phyloP scores from a whole-genome alignment of 352 stramenopile genomes.

The Phytopythium sindhum region DNA sequence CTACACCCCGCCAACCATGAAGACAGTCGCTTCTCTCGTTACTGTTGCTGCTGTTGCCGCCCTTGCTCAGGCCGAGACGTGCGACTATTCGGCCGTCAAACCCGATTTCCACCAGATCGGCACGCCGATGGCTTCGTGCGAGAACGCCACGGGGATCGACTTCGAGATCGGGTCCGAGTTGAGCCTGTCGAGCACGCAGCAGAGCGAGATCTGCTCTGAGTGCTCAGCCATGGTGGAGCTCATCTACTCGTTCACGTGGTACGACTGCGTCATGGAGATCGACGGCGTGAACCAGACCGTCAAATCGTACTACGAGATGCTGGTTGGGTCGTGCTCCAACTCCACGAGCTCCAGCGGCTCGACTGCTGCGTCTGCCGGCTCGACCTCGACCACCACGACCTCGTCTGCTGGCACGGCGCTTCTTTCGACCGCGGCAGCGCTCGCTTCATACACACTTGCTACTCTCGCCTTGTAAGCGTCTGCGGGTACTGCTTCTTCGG shows the following conservation, averaged over 20 bases:
- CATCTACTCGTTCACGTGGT: slow-evolving; percentile 10
- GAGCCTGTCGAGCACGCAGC: slow-evolving; percentile 9
- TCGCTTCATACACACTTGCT: not conserved
- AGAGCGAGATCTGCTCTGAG: slow-evolving; percentile 14
- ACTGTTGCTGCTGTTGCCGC: not conserved
- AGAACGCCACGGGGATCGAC: slow-evolving; percentile 14
- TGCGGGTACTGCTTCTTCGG: not conserved
- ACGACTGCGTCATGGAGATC: slow-evolving; percentile 16
- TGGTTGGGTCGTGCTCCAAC: slow-evolving; percentile 11
- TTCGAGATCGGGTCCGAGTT: slow-evolving; percentile 6
- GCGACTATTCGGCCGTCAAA: slow-evolving; percentile 12
- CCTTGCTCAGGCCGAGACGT: slow-evolving; percentile 1
- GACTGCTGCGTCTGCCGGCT: not conserved
- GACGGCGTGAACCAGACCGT: slow-evolving; percentile 16
- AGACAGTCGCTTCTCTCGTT: slow-evolving; percentile 1
- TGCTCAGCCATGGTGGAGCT: slow-evolving; percentile 13
- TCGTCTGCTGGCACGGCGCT: not conserved
- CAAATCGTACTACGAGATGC: slow-evolving; percentile 15
- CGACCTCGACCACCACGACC: slow-evolving; percentile 1
- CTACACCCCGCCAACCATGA: not conserved
- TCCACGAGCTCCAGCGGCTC: not conserved
- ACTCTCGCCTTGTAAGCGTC: not conserved
- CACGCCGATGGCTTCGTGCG: slow-evolving; percentile 12
- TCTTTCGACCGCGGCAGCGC: not conserved
- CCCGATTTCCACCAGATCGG: slow-evolving; percentile 15